These are phyloP conservation scores for Microdochium trichocladiopsis DNA, from an alignment of 2,329 filamentous ascomycete species.

Conservation along the genomic window DNA sequence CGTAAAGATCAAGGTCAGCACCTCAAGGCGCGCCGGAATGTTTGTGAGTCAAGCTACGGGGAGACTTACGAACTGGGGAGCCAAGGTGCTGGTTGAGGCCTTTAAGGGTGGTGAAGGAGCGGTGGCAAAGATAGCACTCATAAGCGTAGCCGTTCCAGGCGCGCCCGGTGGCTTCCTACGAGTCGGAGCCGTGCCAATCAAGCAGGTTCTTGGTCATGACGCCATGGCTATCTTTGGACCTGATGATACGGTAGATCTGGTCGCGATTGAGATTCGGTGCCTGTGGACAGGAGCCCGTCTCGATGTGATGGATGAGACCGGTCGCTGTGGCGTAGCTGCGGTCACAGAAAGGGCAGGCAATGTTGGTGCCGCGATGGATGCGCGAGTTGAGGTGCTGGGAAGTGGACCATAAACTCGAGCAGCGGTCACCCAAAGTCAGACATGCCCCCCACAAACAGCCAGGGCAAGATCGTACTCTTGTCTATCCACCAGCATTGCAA, in stretches of 20 bases:
- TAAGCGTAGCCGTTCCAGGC: slow-evolving; percentile 38
- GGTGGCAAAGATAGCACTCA: slow-evolving; percentile 48
- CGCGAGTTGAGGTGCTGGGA: slow-evolving; percentile 48
- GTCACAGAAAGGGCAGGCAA: slow-evolving; percentile 51
- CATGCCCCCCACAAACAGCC: no score
- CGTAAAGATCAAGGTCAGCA: no score
- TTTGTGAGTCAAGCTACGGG: no score
- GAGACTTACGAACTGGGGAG: slow-evolving; percentile 40
- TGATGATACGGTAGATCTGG: slow-evolving; percentile 36
- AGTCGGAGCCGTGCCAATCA: slow-evolving; percentile 29
- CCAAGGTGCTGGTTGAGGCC: slow-evolving; percentile 45
- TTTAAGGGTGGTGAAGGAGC: slow-evolving; percentile 24
- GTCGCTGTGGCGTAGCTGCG: slow-evolving; percentile 37
- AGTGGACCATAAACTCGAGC: no score
- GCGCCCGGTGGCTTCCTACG: slow-evolving; percentile 27
- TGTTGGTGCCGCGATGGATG: slow-evolving; percentile 33
- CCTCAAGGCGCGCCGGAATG: no score
- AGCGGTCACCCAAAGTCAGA: no score
- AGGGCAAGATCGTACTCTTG: no score
- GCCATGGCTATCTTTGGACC: slow-evolving; percentile 35
- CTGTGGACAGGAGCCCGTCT: slow-evolving; percentile 41
- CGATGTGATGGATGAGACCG: slow-evolving; percentile 49
- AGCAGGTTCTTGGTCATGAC: slow-evolving; percentile 44
- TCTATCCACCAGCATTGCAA: no score
- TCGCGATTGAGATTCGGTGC: slow-evolving; percentile 39